Base-by-base conservation (phyloP, 495 filamentous ascomycete species). In the Xylaria acuta region DNA sequence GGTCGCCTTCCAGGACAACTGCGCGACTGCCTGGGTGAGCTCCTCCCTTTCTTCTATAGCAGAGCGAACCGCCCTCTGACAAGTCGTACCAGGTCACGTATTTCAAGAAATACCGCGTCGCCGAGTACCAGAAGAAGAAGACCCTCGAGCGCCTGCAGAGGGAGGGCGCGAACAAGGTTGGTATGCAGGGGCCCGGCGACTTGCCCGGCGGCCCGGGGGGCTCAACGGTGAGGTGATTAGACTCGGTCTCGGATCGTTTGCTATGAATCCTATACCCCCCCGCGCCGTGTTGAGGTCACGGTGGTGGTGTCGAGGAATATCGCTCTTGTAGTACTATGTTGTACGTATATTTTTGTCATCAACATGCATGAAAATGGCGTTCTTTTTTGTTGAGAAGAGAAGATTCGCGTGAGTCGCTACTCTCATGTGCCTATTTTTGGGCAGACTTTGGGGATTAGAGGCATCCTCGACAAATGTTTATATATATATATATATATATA, bases 91-190 rank as follows among this genome's bases (percentile, higher is more conserved):
- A 98, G 95, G 94, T 98, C 70, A 93, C 92, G 82, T 97, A 99
- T 82, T 99, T 99, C 86, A 97, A 98, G 82, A 92, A 97, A 79
- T 90, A 93, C 82, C 87, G 96, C 71, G 94, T 98, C 49, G 94
- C 96, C 85, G 95, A 98, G 69, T 87, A 91, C 77, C 92, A 97
- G 70, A 92, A 93, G 79, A 91, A 93, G 73, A 85, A 91, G 81
- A 92, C 92, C 54, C 82, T 98, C 45, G 90, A 92, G 81, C 88
- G 88, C 74, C 87, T 99, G 71, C 88, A 93, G 80, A 89, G 88
- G 32, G 92, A 97, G 80, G 93, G 93, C 73, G 95, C 92, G 34
- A 85, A 88, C 71, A 78, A 87, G 78, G 86, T 93, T 81, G 79
- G 79, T 20, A 75, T 84, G 34, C 68, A 75, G 25, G 45, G 65